Base-by-base conservation (phyloP, 305 asterid species). In the Andrographis paniculata region DNA sequence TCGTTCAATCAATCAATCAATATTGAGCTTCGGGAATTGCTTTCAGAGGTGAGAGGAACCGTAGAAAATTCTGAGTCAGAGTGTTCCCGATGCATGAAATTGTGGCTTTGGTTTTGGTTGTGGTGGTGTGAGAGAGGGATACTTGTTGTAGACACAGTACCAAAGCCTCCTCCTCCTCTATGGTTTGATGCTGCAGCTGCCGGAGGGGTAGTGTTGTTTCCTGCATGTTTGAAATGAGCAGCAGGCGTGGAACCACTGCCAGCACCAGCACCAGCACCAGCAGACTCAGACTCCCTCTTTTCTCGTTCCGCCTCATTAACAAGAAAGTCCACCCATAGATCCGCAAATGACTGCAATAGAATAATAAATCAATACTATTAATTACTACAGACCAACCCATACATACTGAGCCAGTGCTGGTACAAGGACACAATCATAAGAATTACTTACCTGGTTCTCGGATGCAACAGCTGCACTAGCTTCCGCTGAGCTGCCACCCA, bases 291-390 rank as follows among this genome's bases (percentile, higher is more conserved):
- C 52, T 67, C 87, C 33, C 77, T 70, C 65, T 68, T 87, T 44
- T 79, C 95, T 72, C 86, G 72, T 61, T 87, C 95, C 0, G 75
- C 75, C 76, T 92, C 95, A 11, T 69, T 78, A 49, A 87, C 95
- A 47, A 92, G 96, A 56, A 92, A 92, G 74, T 92, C 99, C 69
- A 92, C 99, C 99, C 96, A 92, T 43, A 84, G 52, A 67, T 87
- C 95, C 72, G 94, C 78, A 57, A 92, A 87, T 27, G 96, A 80
- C 99, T 92, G 94, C 24, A 60, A 38, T 2, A 28, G 6, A 28
- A 28, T 28, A 12, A 28, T 9, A 28, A 28, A 1, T 28, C 1
- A 24, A 3, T 24, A 8, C 8, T 24, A 24, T 24, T 24, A 24
- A 24, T 8, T 24, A 24, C 8, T 24, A 24, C 8, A 28, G 33